Conservation (phyloP, 2,329 filamentous ascomycete genomes). For the Paecilomyces fulvus region DNA sequence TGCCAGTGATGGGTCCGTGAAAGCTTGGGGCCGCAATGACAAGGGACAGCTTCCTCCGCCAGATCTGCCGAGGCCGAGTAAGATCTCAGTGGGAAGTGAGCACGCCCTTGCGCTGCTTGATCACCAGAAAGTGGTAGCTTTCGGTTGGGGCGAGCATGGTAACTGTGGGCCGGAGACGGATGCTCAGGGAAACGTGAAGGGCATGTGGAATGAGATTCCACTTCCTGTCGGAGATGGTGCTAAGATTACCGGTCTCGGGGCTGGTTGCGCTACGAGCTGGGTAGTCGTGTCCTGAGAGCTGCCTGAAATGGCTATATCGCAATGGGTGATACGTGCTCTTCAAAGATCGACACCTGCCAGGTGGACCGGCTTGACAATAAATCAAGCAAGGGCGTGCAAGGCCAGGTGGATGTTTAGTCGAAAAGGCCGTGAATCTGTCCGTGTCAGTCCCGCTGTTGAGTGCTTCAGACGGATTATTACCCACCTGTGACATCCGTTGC, state of each 20-base stretch:
- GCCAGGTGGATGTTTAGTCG: conserved; percentile 23
- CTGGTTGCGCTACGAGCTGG: conserved; percentile 90
- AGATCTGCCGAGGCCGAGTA: conserved; percentile 49
- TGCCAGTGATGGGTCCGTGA: conserved; percentile 49
- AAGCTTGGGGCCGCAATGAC: conserved; percentile 76
- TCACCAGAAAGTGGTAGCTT: conserved; percentile 62
- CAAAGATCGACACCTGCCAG: not conserved
- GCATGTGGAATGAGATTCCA: conserved; percentile 58
- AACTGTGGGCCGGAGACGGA: conserved; percentile 71
- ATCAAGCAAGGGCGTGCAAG: not conserved
- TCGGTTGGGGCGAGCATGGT: conserved; percentile 97
- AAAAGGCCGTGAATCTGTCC: conserved; percentile 34
- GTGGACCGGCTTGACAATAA: not conserved
- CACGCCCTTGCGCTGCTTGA: conserved; percentile 68
- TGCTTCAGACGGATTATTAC: conserved; percentile 3
- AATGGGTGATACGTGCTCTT: not conserved
- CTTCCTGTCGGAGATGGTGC: conserved; percentile 45
- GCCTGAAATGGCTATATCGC: not conserved
- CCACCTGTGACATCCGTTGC: conserved; percentile 41
- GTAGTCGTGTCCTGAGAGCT: conserved; percentile 36
- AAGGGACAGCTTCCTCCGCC: conserved; percentile 69
- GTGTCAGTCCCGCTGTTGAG: conserved; percentile 13
- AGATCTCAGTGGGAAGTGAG: conserved; percentile 79
- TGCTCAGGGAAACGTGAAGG: conserved; percentile 58
- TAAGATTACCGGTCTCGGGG: conserved; percentile 56